Base-by-base conservation (phyloP, 2,329 filamentous ascomycete species). In the Neopestalotiopsis clavispora region DNA sequence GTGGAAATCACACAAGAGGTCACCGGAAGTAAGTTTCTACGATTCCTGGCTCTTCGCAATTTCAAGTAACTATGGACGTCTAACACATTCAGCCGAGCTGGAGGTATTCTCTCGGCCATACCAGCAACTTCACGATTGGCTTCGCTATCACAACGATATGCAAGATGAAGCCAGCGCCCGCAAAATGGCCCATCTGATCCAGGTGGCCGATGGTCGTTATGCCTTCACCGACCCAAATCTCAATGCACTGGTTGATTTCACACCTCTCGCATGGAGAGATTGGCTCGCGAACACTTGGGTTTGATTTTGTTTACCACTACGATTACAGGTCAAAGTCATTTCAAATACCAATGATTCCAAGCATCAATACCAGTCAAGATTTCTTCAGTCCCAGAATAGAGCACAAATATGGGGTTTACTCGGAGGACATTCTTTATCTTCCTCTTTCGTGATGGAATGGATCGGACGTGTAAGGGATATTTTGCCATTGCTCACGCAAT, bases 181-280 rank as follows among this genome's bases (percentile, higher is more conserved):
- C 60, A 84, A 87, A 67, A 85, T 91, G 64, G 86, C 90, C 69
- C 84, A 90, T 40, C 84, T 94, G 30, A 83, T 92, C 49, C 90
- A 90, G 40, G 94, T 92, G 0, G 88, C 88, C 20, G 87, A 91
- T 71, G 89, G 91, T 2, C 86, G 89, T 10, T 94, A 92, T 75
- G 88, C 90, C 71, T 92, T 92, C 73, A 80, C 82, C 3, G 80
- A 85, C 13, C 80, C 88, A 1, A 91, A 89, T 70, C 80, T 94
- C 67, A 92, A 92, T 76, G 81, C 78, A 4, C 72, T 78, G 4
- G 80, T 85, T 13, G 76, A 82, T 49, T 69, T 90, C 13, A 81
- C 81, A 60, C 86, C 89, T 0, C 79, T 84, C 68, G 79, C 75
- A 2, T 89, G 91, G 73, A 80, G 81, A 68, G 79, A 84, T 58